phyloP scores from a whole-genome alignment of 805 yeast genomes.

The Saccharomycopsis selenospora region DNA sequence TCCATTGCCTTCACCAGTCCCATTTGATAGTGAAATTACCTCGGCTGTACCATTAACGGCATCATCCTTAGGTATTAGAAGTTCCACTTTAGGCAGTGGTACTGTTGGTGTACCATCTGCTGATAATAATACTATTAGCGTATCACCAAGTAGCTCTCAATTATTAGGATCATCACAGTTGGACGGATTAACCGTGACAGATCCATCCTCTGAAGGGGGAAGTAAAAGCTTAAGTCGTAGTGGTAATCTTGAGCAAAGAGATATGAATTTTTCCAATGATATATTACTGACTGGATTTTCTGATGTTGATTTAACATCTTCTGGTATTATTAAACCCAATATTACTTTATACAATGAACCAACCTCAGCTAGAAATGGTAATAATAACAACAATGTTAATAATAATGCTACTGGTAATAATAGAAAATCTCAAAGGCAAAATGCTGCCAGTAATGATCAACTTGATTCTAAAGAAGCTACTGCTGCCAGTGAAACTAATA shows the following conservation, averaged over 20 bases:
- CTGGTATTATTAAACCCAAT: not conserved
- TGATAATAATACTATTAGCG: not conserved
- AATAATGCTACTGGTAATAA: too few species aligned
- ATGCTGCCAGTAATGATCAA: not conserved
- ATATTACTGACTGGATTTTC: not conserved
- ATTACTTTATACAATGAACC: not conserved
- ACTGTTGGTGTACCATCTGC: not conserved
- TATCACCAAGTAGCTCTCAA: not conserved
- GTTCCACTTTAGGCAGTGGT: too few species aligned
- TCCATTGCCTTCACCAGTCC: too few species aligned
- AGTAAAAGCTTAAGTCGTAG: not conserved
- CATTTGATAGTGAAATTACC: too few species aligned
- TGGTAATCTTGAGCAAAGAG: not conserved
- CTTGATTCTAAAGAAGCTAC: not conserved
- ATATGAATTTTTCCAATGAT: too few species aligned
- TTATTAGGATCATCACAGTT: not conserved
- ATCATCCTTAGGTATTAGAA: too few species aligned
- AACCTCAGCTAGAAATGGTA: not conserved
- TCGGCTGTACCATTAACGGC: not conserved
- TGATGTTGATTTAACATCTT: conserved; percentile 2
- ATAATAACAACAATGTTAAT: not conserved
- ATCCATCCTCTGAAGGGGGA: not conserved
- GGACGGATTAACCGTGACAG: not conserved
- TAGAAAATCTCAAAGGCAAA: not conserved
- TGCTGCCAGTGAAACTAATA: conserved; percentile 3